Evolutionary conservation across 78 protist genomes (phyloP).

Genomic region (Kipferlia bialata): DNA sequence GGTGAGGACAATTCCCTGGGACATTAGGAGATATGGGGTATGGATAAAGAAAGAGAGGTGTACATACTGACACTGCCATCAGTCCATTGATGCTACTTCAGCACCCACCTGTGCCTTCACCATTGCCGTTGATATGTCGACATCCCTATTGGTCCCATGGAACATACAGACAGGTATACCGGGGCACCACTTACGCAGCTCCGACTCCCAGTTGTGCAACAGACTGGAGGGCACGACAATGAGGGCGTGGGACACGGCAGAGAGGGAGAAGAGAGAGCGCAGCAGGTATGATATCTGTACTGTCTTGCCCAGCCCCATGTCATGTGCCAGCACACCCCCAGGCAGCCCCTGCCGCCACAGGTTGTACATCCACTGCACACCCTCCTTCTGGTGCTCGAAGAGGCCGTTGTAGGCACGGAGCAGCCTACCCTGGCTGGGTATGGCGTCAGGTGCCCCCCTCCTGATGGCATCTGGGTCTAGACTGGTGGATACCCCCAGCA

Average conservation of each 20-base stretch:
- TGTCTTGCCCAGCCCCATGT: background rate
- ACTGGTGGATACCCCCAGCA: background rate
- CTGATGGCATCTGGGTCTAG: background rate
- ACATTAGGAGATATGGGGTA: too few species aligned
- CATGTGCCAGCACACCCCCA: background rate
- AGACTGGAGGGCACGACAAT: background rate
- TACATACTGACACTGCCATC: too few species aligned
- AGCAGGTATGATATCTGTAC: background rate
- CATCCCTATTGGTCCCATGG: too few species aligned
- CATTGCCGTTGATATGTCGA: too few species aligned
- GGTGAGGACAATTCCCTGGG: too few species aligned
- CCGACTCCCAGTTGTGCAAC: background rate
- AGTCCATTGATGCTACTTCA: too few species aligned
- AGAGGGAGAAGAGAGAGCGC: background rate
- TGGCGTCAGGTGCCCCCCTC: background rate
- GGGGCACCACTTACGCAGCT: too few species aligned
- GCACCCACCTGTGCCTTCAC: too few species aligned
- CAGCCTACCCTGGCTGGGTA: too few species aligned
- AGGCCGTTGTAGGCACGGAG: too few species aligned
- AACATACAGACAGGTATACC: too few species aligned
- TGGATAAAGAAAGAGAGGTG: too few species aligned
- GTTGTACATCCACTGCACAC: background rate
- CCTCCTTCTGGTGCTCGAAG: background rate
- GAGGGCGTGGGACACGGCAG: background rate
- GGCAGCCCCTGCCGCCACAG: background rate